phyloP scores from a whole-genome alignment of 1,139 yeast species.

The Saccharomyces pastorianus region DNA sequence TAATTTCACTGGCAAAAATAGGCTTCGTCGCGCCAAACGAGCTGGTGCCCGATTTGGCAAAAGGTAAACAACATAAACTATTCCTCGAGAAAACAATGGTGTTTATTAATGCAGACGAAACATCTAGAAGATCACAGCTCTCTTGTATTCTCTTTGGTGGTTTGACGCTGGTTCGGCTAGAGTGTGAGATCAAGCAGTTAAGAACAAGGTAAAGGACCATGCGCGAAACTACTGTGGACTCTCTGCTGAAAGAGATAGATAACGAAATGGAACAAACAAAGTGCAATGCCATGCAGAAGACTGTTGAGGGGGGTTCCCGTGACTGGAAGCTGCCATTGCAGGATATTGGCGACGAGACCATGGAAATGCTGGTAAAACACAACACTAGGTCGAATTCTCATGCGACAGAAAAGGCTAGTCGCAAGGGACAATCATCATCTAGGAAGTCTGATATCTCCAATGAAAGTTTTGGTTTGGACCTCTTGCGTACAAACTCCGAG shows the following conservation, averaged over 20 bases:
- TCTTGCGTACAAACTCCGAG: not conserved
- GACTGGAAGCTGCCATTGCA: slow-evolving; percentile 15
- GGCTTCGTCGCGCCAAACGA: not conserved
- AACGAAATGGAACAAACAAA: slow-evolving; percentile 12
- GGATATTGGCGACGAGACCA: slow-evolving; percentile 29
- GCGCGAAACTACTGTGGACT: slow-evolving; percentile 14
- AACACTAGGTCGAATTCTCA: slow-evolving; percentile 12
- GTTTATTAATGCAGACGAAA: not conserved
- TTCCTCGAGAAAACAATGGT: not conserved
- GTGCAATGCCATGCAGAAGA: slow-evolving; percentile 3
- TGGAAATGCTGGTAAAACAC: slow-evolving; percentile 25
- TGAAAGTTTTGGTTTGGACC: not conserved
- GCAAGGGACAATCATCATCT: not conserved
- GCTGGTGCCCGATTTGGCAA: not conserved
- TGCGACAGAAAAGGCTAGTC: too few species aligned
- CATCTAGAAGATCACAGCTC: not conserved
- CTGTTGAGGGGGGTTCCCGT: slow-evolving; percentile 1
- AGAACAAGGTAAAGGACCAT: not conserved
- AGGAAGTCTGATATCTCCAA: not conserved
- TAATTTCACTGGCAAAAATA: not conserved
- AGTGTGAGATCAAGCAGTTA: not conserved
- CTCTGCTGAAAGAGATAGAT: slow-evolving; percentile 19
- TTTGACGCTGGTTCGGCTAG: too few species aligned
- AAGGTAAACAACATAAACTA: not conserved
- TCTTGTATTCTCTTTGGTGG: not conserved